These are phyloP conservation scores for Evernia prunastri DNA, from an alignment of 495 filamentous ascomycete genomes.

Conservation along the genomic window DNA sequence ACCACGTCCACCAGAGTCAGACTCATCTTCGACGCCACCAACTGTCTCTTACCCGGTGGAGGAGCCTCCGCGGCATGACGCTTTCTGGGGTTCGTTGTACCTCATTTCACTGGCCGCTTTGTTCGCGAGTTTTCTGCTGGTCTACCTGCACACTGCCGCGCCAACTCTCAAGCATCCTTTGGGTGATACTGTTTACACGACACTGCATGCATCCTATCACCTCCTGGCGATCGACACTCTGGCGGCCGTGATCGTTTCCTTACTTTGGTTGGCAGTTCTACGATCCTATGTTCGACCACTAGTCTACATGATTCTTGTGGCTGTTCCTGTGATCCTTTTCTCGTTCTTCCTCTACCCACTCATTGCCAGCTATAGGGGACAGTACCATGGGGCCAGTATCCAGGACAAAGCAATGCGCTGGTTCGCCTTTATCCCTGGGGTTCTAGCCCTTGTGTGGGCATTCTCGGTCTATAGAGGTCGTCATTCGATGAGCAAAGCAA, in stretches of 20 bases:
- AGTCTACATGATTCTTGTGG: slow-evolving; percentile 69
- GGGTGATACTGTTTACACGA: slow-evolving; percentile 90
- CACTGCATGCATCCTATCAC: slow-evolving; percentile 78
- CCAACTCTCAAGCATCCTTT: slow-evolving; percentile 57
- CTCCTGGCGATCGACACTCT: slow-evolving; percentile 85
- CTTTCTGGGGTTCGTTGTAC: slow-evolving; percentile 88
- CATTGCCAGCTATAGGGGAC: slow-evolving; percentile 76
- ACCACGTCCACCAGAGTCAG: slow-evolving; percentile 39
- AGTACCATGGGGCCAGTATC: slow-evolving; percentile 58
- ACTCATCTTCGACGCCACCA: slow-evolving; percentile 41
- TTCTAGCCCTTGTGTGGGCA: slow-evolving; percentile 70
- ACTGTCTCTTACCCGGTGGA: slow-evolving; percentile 39
- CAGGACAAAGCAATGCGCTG: slow-evolving; percentile 91
- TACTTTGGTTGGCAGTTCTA: slow-evolving; percentile 85
- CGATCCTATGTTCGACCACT: slow-evolving; percentile 76
- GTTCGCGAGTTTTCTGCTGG: slow-evolving; percentile 78
- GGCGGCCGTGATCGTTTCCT: slow-evolving; percentile 76
- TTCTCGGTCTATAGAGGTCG: slow-evolving; percentile 74
- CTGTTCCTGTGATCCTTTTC: slow-evolving; percentile 76
- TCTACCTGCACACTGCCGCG: slow-evolving; percentile 76
- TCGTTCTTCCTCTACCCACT: slow-evolving; percentile 89
- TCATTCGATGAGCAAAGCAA: slow-evolving; percentile 68
- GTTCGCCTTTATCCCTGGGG: slow-evolving; percentile 67
- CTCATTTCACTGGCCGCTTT: slow-evolving; percentile 75
- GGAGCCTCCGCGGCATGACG: slow-evolving; percentile 64